Conservation (phyloP, 169 alveolate species). For the Sarcocystis neurona region DNA sequence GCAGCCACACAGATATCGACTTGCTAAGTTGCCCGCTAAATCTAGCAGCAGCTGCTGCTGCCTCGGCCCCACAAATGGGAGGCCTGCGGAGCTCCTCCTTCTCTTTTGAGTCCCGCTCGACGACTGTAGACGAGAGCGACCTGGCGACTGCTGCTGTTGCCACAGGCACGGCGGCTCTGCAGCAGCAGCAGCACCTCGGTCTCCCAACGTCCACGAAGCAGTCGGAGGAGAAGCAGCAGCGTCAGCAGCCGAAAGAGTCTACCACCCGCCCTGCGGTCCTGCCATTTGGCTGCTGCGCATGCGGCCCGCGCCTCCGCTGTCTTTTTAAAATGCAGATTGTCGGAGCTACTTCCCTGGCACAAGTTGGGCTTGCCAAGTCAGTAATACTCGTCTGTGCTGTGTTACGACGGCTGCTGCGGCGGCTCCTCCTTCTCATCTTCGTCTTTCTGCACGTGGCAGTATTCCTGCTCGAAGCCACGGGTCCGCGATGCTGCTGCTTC, state of each 20-base stretch:
- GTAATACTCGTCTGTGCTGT: background rate
- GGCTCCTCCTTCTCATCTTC: no score
- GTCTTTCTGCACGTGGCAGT: background rate
- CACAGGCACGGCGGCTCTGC: no score
- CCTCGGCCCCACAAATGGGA: background rate
- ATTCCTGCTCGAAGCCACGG: background rate
- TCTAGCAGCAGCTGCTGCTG: background rate
- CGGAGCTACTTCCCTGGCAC: background rate
- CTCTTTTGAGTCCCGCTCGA: background rate
- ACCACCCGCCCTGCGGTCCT: background rate
- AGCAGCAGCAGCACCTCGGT: no score
- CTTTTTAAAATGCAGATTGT: background rate
- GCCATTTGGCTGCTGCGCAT: background rate
- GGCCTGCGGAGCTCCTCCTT: conserved; percentile 1
- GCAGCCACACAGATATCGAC: background rate
- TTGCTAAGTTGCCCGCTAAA: background rate
- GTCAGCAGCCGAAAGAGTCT: no score
- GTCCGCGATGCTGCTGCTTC: conserved; percentile 27
- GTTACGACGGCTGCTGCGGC: no score
- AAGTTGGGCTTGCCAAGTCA: background rate
- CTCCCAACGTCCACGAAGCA: no score
- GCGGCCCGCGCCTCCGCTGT: conserved; percentile 24
- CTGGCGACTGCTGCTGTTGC: no score
- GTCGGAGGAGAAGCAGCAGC: no score
- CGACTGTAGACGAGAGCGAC: background rate